These are phyloP conservation scores for Massarina eburnea DNA, from an alignment of 2,329 filamentous ascomycete genomes.

Conservation along the genomic window DNA sequence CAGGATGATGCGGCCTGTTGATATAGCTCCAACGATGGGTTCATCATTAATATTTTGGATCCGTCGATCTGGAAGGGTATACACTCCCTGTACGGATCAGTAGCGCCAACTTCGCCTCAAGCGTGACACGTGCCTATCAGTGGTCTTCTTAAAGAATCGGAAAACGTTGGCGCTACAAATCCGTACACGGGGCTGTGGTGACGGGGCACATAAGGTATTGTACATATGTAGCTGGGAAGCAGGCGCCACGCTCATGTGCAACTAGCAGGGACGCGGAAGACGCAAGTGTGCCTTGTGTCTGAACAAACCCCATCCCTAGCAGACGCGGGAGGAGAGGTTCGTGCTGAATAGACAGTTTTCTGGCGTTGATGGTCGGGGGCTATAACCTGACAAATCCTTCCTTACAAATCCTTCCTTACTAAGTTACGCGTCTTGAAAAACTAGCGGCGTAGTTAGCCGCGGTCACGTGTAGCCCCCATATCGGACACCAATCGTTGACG, in stretches of 20 bases:
- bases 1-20: neutral
- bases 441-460: neutral
- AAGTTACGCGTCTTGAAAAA: neutral
- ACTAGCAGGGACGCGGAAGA: constrained; percentile 2
- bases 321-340: neutral
- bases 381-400: neutral
- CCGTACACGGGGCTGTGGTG: too few relatives aligned
- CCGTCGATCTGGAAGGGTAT: constrained; percentile 4
- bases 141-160: too few relatives aligned
- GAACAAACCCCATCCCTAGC: constrained; percentile 3
- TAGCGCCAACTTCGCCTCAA: too few relatives aligned
- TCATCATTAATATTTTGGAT: constrained; percentile 19
- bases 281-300: constrained; percentile 6
- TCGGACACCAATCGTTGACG: neutral
- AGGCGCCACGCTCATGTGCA: neutral
- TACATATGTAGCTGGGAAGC: neutral
- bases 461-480: neutral
- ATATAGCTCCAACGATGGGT: constrained; percentile 3
- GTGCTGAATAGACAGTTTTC: constrained; percentile 1
- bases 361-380: neutral
- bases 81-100: neutral
- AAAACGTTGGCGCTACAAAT: too few relatives aligned
- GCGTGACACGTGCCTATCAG: too few relatives aligned
- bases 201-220: too few relatives aligned
- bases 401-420: neutral